Base-by-base conservation (phyloP, 768 basidiomycete species). In the Lentinus tigrinus region DNA sequence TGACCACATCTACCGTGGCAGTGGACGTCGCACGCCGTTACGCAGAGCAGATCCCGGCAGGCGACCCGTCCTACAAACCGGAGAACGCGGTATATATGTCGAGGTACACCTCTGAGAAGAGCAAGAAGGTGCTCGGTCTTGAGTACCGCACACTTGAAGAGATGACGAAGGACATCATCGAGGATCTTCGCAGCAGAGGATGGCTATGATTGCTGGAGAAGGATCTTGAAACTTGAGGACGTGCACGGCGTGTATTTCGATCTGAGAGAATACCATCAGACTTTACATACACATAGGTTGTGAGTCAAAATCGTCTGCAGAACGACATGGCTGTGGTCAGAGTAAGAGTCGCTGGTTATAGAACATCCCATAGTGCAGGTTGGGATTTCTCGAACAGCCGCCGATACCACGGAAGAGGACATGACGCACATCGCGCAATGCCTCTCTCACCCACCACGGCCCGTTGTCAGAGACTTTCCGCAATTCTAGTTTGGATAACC, bases 231-330 rank as follows among this genome's bases (percentile, higher is more conserved):
- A 31, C 31, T 4, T 31, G 11, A 31, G 11, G 31, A 31, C 7
- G 31, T 11, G 31, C 6, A 31, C 31, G 7, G 31, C 11, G 11
- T 3, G 31, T 31, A 3, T 31, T 81, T 78, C n/a, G n/a, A n/a
- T n/a, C n/a, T n/a, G n/a, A n/a, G n/a, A n/a, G n/a, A n/a, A n/a
- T n/a, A n/a, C n/a, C n/a, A n/a, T n/a, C n/a, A n/a, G n/a, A n/a
- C n/a, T n/a, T n/a, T n/a, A n/a, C n/a, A n/a, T n/a, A n/a, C n/a
- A n/a, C n/a, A n/a, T n/a, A n/a, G n/a, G n/a, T n/a, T n/a, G n/a
- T n/a, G n/a, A n/a, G n/a, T n/a, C n/a, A n/a, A n/a, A n/a, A n/a
- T n/a, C n/a, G n/a, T n/a, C n/a, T n/a, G n/a, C n/a, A n/a, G n/a
- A n/a, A n/a, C n/a, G n/a, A n/a, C n/a, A n/a, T n/a, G n/a, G n/a